A percentile compares a stretch with the other conserved stretches of the same genome.
Evolutionary conservation across 176 grass and related monocot genomes (phyloP).

Genomic region (Pontederia paniculata): DNA sequence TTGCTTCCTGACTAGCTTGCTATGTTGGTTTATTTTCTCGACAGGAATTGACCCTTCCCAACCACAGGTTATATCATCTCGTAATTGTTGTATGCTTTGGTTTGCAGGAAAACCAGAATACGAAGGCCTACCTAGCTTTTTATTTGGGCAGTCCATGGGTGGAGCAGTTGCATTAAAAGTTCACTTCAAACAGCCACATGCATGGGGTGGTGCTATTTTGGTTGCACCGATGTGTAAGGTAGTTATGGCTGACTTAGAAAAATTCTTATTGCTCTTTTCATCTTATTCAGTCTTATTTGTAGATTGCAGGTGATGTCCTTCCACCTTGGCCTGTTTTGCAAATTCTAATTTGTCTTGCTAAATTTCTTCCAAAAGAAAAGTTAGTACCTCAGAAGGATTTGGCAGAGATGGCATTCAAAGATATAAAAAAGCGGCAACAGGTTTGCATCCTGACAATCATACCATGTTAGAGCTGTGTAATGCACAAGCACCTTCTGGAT

Average conservation of each 20-base stretch:
- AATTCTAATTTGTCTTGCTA: constrained; percentile 64
- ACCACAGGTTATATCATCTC: no score
- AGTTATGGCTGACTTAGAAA: neutral
- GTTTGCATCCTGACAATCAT: constrained; percentile 22
- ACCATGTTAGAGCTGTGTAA: no score
- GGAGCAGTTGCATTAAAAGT: constrained; percentile 84
- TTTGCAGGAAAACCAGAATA: constrained; percentile 57
- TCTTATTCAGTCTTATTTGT: constrained; percentile 5
- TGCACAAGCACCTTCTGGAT: no score
- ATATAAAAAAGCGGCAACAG: constrained; percentile 59
- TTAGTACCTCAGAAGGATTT: constrained; percentile 92
- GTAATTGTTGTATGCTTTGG: neutral
- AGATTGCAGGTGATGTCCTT: constrained; percentile 81
- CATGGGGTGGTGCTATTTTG: constrained; percentile 70
- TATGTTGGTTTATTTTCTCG: no score
- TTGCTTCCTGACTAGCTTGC: neutral
- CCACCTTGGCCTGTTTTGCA: constrained; percentile 82
- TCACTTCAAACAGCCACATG: constrained; percentile 75
- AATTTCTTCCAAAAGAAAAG: constrained; percentile 74
- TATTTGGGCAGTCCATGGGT: constrained; percentile 88
- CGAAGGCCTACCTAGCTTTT: constrained; percentile 48
- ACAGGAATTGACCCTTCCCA: constrained; percentile 5
- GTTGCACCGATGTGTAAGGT: constrained; percentile 98
- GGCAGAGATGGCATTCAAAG: constrained; percentile 83
- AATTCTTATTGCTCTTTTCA: no score